A percentile compares a stretch with the other conserved stretches of the same genome.
Evolutionary conservation across 23 red algal genomes (phyloP).

Genomic region (Agarophyton chilense): DNA sequence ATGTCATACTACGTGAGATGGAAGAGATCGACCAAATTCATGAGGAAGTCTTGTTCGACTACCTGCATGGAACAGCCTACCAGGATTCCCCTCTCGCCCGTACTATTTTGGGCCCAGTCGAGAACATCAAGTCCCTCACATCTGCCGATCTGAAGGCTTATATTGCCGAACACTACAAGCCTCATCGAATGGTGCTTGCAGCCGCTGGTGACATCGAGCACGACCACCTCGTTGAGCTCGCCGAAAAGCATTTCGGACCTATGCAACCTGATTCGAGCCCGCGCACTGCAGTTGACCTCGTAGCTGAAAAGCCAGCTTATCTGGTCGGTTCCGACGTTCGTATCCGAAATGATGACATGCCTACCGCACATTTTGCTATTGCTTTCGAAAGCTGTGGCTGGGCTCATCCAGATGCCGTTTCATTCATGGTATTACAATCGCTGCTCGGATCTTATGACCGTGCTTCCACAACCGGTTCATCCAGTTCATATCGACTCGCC

Average conservation of each 20-base stretch:
- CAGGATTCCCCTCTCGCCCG: slow-evolving; percentile 90
- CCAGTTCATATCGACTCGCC: slow-evolving; percentile 68
- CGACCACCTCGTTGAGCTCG: slow-evolving; percentile 77
- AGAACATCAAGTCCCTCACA: slow-evolving; percentile 89
- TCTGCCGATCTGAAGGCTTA: slow-evolving; percentile 85
- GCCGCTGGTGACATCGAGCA: slow-evolving; percentile 92
- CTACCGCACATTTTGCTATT: slow-evolving; percentile 89
- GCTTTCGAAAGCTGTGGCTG: slow-evolving; percentile 98
- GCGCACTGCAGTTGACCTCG: slow-evolving; percentile 68
- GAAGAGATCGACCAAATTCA: slow-evolving; percentile 93
- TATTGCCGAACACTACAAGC: slow-evolving; percentile 89
- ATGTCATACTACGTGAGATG: slow-evolving; percentile 97
- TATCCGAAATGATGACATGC: slow-evolving; percentile 93
- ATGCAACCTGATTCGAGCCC: slow-evolving; percentile 67
- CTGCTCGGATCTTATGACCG: slow-evolving; percentile 93
- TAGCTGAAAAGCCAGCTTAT: slow-evolving; percentile 83
- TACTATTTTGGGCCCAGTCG: slow-evolving; percentile 92
- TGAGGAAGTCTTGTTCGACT: slow-evolving; percentile 98
- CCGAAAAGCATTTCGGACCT: slow-evolving; percentile 84
- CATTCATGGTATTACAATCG: slow-evolving; percentile 97
- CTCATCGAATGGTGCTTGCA: slow-evolving; percentile 98
- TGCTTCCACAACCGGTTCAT: slow-evolving; percentile 58
- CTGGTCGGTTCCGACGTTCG: slow-evolving; percentile 95
- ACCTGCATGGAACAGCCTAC: slow-evolving; percentile 93
- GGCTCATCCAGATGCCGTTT: slow-evolving; percentile 93